Evolutionary conservation across 2,329 filamentous ascomycete species (phyloP), one percentile per base, ranked within the genome.

Genomic region (Plenodomus tracheiphilus): DNA sequence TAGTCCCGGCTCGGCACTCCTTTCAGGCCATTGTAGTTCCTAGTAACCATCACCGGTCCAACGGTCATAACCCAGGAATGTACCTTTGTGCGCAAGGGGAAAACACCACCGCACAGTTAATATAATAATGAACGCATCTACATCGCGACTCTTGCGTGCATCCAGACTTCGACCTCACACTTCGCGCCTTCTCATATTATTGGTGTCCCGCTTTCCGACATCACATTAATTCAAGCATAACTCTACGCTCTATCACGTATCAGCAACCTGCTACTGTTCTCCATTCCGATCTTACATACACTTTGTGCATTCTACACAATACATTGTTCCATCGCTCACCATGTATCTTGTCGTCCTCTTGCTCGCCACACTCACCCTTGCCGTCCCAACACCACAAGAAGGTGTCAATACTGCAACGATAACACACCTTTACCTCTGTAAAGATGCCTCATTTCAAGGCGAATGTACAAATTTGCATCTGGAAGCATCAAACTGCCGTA

Each of bases 401-500:
- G 44, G 39, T 7, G 6, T 38, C 6, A 22, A 35, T 2, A 9
- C 47, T 16, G n/a, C 10, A n/a, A 18, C 41, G 6, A 52, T 41
- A 43, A 59, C 51, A 13, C 51, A 61, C 40, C 47, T 63, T 18
- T 65, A 61, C 39, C 18, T 59, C 43, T 61, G 61, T 41, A 44
- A 47, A 19, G 52, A 60, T 13, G 38, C 43, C 2, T 34, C 47
- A n/a, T 62, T 58, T 36, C 39, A 45, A 15, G 62, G 59, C 2
- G 30, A 30, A 13, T 65, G 62, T 36, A 46, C 46, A 18, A 64
- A 62, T 30, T 9, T 61, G 11, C 46, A 58, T 5, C 30, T 58
- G 8, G 18, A 48, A 2, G 39, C 46, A 7, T 56, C 54, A 4
- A 35, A 46, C 41, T 62, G 56, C 47, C 47, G 57, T 51, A 49